phyloP scores from a whole-genome alignment of 345 rosid genomes.

The Citrus trifoliata region DNA sequence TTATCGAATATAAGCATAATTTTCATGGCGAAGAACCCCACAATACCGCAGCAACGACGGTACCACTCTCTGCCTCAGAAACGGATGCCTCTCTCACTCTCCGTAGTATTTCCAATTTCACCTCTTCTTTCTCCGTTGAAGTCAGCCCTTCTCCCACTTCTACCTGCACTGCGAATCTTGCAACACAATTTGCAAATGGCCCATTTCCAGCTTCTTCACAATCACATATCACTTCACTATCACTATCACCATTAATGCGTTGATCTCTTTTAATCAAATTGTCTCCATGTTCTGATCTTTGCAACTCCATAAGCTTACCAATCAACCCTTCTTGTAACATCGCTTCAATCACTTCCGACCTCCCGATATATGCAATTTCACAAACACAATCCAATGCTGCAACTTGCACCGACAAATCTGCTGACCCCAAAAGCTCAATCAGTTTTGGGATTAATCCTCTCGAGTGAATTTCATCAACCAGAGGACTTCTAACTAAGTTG shows the following conservation, averaged over 20 bases:
- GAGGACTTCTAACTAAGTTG: constrained; percentile 36
- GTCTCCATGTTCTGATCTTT: constrained; percentile 28
- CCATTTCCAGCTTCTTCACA: neutral
- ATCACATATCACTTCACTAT: neutral
- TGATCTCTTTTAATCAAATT: neutral
- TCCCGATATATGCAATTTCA: constrained; percentile 43
- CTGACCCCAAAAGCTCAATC: constrained; percentile 27
- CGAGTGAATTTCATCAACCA: constrained; percentile 51
- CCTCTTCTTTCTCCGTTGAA: constrained; percentile 31
- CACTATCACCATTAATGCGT: neutral
- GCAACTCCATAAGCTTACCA: constrained; percentile 41
- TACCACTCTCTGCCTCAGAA: constrained; percentile 47
- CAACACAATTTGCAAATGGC: constrained; percentile 36
- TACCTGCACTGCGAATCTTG: constrained; percentile 48
- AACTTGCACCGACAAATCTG: constrained; percentile 13
- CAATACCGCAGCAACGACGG: constrained; percentile 44
- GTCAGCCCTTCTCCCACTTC: constrained; percentile 53
- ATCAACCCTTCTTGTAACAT: constrained; percentile 40
- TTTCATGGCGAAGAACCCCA: constrained; percentile 53
- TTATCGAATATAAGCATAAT: neutral
- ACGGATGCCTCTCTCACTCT: constrained; percentile 38
- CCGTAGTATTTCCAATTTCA: constrained; percentile 40
- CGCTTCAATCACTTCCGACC: constrained; percentile 48
- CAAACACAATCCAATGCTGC: constrained; percentile 39
- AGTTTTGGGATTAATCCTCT: constrained; percentile 39